Evolutionary conservation across 257 asterid genomes (phyloP).

Genomic region (Oldenlandia corymbosa): DNA sequence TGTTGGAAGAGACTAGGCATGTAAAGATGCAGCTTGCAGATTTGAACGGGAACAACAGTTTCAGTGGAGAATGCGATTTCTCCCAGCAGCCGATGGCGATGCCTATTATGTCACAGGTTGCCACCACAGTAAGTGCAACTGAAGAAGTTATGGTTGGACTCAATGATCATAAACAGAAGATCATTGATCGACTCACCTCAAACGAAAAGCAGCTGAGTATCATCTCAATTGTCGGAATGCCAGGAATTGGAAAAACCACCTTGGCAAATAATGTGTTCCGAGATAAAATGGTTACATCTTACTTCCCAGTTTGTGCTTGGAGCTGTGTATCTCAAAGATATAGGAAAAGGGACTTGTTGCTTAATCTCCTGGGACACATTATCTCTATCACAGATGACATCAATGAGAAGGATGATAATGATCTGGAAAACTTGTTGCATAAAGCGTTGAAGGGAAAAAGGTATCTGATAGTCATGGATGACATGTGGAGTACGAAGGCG

Average conservation of each 20-base stretch:
- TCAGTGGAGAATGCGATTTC: neutral
- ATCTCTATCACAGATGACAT: too few relatives aligned
- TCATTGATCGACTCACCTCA: too few relatives aligned
- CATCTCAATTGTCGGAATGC: too few relatives aligned
- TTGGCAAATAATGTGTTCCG: neutral
- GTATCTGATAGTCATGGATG: constrained; percentile 18
- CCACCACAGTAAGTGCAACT: neutral
- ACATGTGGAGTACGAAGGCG: constrained; percentile 7
- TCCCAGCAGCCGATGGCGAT: neutral
- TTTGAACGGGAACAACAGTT: neutral
- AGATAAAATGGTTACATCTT: neutral
- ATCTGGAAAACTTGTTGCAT: too few relatives aligned
- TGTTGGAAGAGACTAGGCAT: neutral
- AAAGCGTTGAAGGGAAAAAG: too few relatives aligned
- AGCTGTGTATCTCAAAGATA: neutral
- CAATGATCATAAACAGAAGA: neutral
- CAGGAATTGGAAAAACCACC: too few relatives aligned
- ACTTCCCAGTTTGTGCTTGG: constrained; percentile 12
- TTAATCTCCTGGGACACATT: too few relatives aligned
- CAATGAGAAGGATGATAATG: too few relatives aligned
- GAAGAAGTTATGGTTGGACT: neutral
- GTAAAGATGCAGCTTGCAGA: neutral
- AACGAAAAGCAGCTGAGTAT: too few relatives aligned
- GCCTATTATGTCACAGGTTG: neutral
- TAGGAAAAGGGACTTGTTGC: neutral